phyloP scores from a whole-genome alignment of 345 rosid genomes.

The Acer campestre region DNA sequence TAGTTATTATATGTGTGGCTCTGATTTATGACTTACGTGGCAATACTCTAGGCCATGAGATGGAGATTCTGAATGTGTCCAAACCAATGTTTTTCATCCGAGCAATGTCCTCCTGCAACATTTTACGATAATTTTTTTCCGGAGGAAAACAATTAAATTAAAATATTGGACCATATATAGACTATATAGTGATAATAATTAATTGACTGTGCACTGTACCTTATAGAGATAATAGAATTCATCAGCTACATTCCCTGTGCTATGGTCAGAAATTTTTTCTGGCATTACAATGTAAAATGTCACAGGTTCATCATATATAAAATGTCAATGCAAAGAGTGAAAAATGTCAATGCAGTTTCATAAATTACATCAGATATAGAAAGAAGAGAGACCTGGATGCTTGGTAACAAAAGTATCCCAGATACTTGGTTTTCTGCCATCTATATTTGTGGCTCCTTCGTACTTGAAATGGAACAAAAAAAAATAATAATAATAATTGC shows the following conservation, averaged over 20 bases:
- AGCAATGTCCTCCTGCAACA: slow-evolving; percentile 38
- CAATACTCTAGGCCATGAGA: slow-evolving; percentile 53
- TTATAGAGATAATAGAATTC: slow-evolving; percentile 44
- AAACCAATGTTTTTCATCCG: slow-evolving; percentile 39
- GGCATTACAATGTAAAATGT: slow-evolving; percentile 1
- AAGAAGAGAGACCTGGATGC: slow-evolving; percentile 16
- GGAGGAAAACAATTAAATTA: too few species aligned
- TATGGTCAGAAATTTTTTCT: slow-evolving; percentile 37
- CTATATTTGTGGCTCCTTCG: slow-evolving; percentile 32
- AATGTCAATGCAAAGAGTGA: too few species aligned
- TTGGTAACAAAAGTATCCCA: slow-evolving; percentile 29
- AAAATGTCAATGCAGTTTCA: too few species aligned
- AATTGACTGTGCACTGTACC: slow-evolving; percentile 24
- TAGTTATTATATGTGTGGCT: too few species aligned
- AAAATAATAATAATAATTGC: too few species aligned
- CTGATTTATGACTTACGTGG: slow-evolving; percentile 32
- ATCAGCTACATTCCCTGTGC: slow-evolving; percentile 43
- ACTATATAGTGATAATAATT: too few species aligned
- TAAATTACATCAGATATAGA: neutral
- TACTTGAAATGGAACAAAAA: slow-evolving; percentile 3
- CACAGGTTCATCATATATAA: neutral
- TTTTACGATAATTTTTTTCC: too few species aligned
- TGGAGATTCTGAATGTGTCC: slow-evolving; percentile 44
- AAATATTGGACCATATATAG: too few species aligned
- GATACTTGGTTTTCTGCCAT: slow-evolving; percentile 31